phyloP scores from a whole-genome alignment of 345 rosid genomes.

The Citrus medica region DNA sequence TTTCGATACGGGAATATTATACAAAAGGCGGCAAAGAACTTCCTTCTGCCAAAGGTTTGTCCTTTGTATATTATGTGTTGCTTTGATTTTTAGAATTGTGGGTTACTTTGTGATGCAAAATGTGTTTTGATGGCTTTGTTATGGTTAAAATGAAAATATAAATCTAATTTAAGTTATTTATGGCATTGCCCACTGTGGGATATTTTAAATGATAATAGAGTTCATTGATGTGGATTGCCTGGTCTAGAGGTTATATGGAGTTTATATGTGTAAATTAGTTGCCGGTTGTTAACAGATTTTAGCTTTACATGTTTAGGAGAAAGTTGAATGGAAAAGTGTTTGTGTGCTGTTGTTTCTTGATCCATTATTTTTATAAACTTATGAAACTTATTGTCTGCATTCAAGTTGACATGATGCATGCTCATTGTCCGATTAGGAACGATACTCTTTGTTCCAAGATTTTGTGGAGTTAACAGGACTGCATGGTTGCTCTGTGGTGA shows the following conservation, averaged over 20 bases:
- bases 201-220: not conserved
- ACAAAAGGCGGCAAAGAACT: constrained; percentile 82
- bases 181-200: not conserved
- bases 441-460: not conserved
- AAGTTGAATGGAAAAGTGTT: not conserved
- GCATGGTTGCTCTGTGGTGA: not conserved
- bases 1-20: constrained; percentile 84
- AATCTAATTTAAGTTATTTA: not conserved
- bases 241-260: not conserved
- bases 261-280: not conserved
- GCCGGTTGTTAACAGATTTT: not conserved
- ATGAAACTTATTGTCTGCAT: not conserved
- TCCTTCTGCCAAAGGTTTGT: constrained; percentile 75
- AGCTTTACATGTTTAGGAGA: not conserved
- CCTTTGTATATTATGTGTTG: not conserved
- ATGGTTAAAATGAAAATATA: not conserved
- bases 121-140: not conserved
- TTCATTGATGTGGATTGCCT: not conserved
- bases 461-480: not conserved
- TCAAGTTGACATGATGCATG: not conserved
- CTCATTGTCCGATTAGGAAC: not conserved
- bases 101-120: not conserved
- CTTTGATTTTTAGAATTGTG: not conserved
- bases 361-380: not conserved
- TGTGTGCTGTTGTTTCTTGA: not conserved